Evolutionary conservation across 495 filamentous ascomycete species (phyloP).

Genomic region (Astrocystis sublimbata): DNA sequence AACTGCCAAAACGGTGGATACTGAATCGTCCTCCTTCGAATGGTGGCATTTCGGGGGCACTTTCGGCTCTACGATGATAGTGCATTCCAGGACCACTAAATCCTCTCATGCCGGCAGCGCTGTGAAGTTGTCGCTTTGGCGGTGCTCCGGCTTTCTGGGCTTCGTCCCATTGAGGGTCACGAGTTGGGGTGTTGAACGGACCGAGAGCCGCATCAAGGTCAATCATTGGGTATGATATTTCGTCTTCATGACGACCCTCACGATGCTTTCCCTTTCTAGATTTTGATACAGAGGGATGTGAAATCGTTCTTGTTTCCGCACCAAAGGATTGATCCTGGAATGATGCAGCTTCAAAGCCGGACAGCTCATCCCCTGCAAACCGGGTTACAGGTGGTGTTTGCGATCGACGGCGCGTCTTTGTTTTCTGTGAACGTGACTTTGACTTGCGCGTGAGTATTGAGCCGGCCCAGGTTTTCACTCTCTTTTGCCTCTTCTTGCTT

Average conservation of each 20-base stretch:
- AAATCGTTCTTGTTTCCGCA: constrained; percentile 6
- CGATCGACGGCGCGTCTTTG: constrained; percentile 37
- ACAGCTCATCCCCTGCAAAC: constrained; percentile 20
- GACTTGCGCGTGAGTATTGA: constrained; percentile 72
- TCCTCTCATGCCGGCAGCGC: constrained; percentile 73
- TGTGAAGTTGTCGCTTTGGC: constrained; percentile 81
- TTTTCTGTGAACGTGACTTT: constrained; percentile 44
- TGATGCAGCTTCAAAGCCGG: constrained; percentile 21
- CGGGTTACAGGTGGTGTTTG: constrained; percentile 43
- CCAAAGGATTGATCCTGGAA: constrained; percentile 29
- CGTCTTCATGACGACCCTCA: constrained; percentile 45
- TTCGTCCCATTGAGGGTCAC: constrained; percentile 57
- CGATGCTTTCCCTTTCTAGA: background rate
- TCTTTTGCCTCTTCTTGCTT: constrained; percentile 69
- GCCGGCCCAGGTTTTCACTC: constrained; percentile 79
- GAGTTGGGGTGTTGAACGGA: constrained; percentile 81
- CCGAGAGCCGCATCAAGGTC: constrained; percentile 95
- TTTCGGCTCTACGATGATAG: constrained; percentile 88
- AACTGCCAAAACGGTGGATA: constrained; percentile 59
- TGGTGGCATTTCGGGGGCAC: constrained; percentile 83
- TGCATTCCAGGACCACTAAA: constrained; percentile 83
- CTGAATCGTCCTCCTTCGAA: constrained; percentile 69
- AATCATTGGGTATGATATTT: constrained; percentile 74
- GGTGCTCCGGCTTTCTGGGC: constrained; percentile 59
- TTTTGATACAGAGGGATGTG: background rate